A percentile compares a stretch with the other conserved stretches of the same genome.
Evolutionary conservation across 139 green algal genomes (phyloP).

Genomic region (Chlamydomonas sp.): DNA sequence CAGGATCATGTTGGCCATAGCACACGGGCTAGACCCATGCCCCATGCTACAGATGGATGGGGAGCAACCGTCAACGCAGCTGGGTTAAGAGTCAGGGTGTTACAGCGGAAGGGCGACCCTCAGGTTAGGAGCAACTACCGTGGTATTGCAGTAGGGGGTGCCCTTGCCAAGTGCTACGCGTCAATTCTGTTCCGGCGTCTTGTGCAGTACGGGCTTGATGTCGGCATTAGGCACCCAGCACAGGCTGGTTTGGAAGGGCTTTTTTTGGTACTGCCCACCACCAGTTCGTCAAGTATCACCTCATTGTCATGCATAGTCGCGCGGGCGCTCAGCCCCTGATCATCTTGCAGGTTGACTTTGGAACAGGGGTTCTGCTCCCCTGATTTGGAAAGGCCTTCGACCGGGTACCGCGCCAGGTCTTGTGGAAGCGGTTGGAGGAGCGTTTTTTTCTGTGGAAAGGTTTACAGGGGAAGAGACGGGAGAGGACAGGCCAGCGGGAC

Average conservation of each 20-base stretch:
- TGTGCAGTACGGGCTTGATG: not conserved
- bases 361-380: not conserved
- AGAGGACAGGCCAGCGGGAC: too few relatives aligned
- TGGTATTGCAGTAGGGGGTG: not conserved
- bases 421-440: not conserved
- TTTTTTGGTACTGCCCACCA: not conserved
- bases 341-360: not conserved
- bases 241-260: not conserved
- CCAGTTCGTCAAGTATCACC: not conserved
- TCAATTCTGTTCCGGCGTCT: not conserved
- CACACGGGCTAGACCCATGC: too few relatives aligned
- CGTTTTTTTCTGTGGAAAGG: too few relatives aligned
- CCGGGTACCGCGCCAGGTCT: too few relatives aligned
- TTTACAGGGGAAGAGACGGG: too few relatives aligned
- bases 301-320: not conserved
- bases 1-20: too few relatives aligned
- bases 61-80: too few relatives aligned
- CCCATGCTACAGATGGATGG: too few relatives aligned
- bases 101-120: not conserved
- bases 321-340: not conserved
- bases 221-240: not conserved
- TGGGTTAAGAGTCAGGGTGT: too few relatives aligned
- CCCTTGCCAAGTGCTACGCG: not conserved
- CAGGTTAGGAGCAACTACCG: not conserved
- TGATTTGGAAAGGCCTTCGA: too few relatives aligned